phyloP scores from a whole-genome alignment of 1,139 yeast genomes.

The Diutina scorzettiae region DNA sequence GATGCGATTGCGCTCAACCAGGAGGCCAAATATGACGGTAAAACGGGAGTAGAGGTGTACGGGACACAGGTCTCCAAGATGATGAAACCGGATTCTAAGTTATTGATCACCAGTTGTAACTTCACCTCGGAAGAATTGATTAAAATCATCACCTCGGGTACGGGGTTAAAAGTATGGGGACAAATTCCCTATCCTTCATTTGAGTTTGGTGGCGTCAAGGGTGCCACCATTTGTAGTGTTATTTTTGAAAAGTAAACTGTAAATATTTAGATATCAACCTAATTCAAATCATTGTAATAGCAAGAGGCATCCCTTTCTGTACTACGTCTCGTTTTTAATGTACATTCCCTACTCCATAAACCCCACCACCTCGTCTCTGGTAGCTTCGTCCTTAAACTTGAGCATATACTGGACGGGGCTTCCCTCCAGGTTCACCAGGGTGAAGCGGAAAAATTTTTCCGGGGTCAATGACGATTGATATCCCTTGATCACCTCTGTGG shows the following conservation, averaged over 20 bases:
- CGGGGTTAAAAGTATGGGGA: constrained; percentile 42
- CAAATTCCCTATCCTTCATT: constrained; percentile 66
- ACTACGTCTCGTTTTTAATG: too few species aligned
- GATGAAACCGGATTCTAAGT: constrained; percentile 43
- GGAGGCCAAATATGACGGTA: constrained; percentile 26
- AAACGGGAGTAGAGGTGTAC: constrained; percentile 51
- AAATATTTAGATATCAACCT: too few species aligned
- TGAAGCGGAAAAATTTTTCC: constrained; percentile 70
- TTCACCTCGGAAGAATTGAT: constrained; percentile 73
- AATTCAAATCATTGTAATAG: too few species aligned
- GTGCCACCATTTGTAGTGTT: constrained; percentile 77
- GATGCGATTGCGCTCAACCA: constrained; percentile 93
- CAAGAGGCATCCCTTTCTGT: too few species aligned
- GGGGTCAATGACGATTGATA: constrained; percentile 72
- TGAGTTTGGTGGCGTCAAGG: constrained; percentile 80
- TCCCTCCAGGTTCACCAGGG: constrained; percentile 36
- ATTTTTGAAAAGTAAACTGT: too few species aligned
- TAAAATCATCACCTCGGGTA: constrained; percentile 34
- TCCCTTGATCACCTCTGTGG: constrained; percentile 58
- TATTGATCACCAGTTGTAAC: constrained; percentile 88
- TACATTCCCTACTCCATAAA: constrained; percentile 23
- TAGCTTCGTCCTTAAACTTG: constrained; percentile 52
- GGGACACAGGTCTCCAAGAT: constrained; percentile 46
- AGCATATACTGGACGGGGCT: constrained; percentile 75
- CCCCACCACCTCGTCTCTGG: constrained; percentile 46